phyloP scores from a whole-genome alignment of 2,329 filamentous ascomycete species.

The Aphanoascus verrucosus region DNA sequence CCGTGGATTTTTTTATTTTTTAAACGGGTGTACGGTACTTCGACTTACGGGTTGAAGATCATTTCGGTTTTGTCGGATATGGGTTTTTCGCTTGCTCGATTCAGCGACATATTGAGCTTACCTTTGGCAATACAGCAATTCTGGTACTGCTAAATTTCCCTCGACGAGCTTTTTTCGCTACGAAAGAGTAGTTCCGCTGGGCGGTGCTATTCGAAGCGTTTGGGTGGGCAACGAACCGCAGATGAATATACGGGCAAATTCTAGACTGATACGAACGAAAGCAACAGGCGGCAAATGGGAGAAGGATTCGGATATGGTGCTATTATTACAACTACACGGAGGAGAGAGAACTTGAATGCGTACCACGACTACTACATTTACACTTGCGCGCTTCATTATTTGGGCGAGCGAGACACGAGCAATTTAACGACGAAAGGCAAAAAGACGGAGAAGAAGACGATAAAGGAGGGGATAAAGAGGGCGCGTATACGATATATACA shows the following conservation, averaged over 20 bases:
- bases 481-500: not conserved
- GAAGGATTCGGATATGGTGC: not conserved
- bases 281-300: too few species aligned
- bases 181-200: not conserved
- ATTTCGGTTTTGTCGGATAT: not conserved
- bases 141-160: not conserved
- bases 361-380: constrained; percentile 9
- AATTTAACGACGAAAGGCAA: not conserved
- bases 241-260: too few species aligned
- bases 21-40: not conserved
- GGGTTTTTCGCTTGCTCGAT: not conserved
- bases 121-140: not conserved
- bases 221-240: too few species aligned
- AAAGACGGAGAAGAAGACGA: not conserved
- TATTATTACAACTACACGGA: not conserved
- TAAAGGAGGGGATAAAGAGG: not conserved
- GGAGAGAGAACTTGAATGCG: not conserved
- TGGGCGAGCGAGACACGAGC: not conserved
- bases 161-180: not conserved
- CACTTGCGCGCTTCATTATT: not conserved
- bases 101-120: not conserved
- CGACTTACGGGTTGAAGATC: not conserved
- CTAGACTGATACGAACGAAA: too few species aligned
- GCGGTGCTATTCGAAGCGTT: not conserved
- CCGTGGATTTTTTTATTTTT: not conserved